Evolutionary conservation across 805 yeast genomes (phyloP), one percentile per base, ranked within the genome.

Genomic region (Wickerhamomyces pijperi): DNA sequence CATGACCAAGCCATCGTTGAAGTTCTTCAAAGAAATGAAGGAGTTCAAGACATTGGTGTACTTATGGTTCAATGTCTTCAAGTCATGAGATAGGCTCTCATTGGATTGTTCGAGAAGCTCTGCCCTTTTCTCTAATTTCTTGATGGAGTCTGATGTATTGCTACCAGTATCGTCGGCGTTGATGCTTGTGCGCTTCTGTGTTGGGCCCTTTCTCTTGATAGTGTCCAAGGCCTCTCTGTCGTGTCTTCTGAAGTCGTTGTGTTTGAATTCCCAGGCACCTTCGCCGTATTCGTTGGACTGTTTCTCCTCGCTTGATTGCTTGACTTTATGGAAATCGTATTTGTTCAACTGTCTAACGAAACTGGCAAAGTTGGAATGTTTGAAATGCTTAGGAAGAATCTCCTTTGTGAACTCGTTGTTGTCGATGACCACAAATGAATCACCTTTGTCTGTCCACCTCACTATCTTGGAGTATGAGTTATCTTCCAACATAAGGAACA

Each of bases 311-410:
- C 68, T 73, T 32, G 82, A 65, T 35, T 76, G 68, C 55, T 90
- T 84, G 35, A 92, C 94, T 63, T 92, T 92, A 67, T 92, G 98
- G 66, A 92, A 92, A 60, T 90, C 98, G 56, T 92, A 92, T 61
- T 92, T 92, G 68, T 92, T 92, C 51, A 92, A 68, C 58, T 92
- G 98, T 35, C 98, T 74, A 17, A 90, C 97, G 64, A 90, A 90
- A 49, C 88, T 76, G 29, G 97, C 90, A 63, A 90, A 92, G 63
- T 92, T 92, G 42, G 86, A 76, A 61, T 92, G 98, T 53, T 88
- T 90, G 67, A 92, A 92, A 60, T 90, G 95, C 38, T 78, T 75
- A 14, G 97, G 97, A 37, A 92, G 70, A 13, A 92, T 82, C 38
- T 80, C 82, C 46, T 81, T 82, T 28, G 97, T 85, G 61, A 88